These are phyloP conservation scores for Trichoderma lentiforme DNA, from an alignment of 2,329 filamentous ascomycete species.

Conservation along the genomic window DNA sequence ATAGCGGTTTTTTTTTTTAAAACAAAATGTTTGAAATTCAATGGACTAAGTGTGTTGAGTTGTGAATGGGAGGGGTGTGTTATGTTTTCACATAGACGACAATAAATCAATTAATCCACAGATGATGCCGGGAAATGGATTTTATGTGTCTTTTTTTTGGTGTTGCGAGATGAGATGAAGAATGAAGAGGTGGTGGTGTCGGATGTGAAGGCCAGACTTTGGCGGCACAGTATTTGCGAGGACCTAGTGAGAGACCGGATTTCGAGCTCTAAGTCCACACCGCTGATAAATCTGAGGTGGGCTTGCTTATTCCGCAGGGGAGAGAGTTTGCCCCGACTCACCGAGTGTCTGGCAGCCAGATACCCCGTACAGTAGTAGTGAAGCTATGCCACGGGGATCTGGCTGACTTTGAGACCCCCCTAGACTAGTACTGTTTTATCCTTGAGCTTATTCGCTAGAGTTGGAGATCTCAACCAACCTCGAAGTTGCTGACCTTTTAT, in stretches of 20 bases:
- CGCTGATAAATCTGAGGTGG: not conserved
- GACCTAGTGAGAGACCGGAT: no score
- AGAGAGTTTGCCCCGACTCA: not conserved
- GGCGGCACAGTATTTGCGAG: not conserved
- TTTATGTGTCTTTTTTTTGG: not conserved
- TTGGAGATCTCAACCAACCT: not conserved
- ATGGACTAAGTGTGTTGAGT: not conserved
- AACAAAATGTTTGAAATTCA: not conserved
- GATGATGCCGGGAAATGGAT: constrained; percentile 7
- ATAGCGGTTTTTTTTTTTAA: not conserved
- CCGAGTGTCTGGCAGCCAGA: no score
- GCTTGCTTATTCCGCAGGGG: not conserved
- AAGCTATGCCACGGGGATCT: no score
- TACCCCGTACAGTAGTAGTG: no score
- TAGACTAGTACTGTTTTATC: not conserved
- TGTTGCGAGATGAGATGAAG: not conserved
- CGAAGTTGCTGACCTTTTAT: not conserved
- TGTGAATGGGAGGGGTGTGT: not conserved
- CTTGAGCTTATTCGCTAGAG: not conserved
- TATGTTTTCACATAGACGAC: constrained; percentile 7
- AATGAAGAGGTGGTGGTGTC: not conserved
- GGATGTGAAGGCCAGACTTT: not conserved
- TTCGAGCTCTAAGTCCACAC: not conserved
- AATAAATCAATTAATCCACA: constrained; percentile 12
- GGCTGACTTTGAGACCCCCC: no score